A percentile compares a stretch with the other conserved stretches of the same genome.
These are phyloP conservation scores for Oxyria digyna DNA, from an alignment of 148 eudicot genomes.

Conservation along the genomic window DNA sequence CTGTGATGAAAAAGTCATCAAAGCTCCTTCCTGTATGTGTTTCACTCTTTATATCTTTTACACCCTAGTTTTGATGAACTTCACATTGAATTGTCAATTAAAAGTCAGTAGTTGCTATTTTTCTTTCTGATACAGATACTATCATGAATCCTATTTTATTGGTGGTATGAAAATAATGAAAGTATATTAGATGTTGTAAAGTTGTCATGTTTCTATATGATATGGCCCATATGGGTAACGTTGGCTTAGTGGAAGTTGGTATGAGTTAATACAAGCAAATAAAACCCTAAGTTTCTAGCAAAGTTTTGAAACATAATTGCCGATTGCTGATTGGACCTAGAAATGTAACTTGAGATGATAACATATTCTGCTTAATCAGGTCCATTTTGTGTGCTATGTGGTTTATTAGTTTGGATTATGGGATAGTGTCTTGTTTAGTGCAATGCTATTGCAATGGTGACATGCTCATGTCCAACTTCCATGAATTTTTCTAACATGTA, in stretches of 20 bases:
- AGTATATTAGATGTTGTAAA: background rate
- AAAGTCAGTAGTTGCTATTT: no score
- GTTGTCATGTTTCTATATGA: background rate
- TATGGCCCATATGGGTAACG: background rate
- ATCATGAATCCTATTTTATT: background rate
- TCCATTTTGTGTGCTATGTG: background rate
- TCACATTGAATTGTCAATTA: no score
- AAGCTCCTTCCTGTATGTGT: conserved; percentile 62
- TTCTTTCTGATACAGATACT: background rate
- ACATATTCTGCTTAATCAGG: background rate
- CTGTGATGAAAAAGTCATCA: conserved; percentile 72
- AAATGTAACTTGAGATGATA: background rate
- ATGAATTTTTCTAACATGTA: background rate
- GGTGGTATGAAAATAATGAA: background rate
- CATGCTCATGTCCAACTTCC: background rate
- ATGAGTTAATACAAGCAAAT: background rate
- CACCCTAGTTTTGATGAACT: background rate
- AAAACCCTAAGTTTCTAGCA: background rate
- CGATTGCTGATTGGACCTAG: background rate
- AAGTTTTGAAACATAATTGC: background rate
- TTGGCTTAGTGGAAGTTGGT: background rate
- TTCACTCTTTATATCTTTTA: background rate
- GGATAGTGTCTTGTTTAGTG: background rate
- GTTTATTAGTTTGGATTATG: background rate
- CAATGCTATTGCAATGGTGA: background rate